phyloP scores from a whole-genome alignment of 371 early-diverging fungal genomes.

The Nosema muscidifuracis region DNA sequence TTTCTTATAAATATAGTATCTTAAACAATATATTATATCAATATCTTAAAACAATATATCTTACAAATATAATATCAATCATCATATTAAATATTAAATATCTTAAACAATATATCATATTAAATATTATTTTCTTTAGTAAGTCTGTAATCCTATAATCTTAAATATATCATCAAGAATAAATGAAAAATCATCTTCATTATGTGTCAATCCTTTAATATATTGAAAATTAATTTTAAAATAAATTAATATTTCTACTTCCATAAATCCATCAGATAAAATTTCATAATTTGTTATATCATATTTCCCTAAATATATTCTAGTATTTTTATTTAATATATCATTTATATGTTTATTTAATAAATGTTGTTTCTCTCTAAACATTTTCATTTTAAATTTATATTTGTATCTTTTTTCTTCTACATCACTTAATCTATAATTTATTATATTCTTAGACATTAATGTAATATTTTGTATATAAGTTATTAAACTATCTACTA shows the following conservation, averaged over 20 bases:
- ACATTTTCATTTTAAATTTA: neutral
- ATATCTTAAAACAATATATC: too few species aligned
- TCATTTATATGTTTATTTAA: neutral
- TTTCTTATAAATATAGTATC: too few species aligned
- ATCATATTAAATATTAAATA: too few species aligned
- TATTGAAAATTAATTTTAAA: slow-evolving; percentile 16
- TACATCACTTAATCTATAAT: slow-evolving; percentile 22
- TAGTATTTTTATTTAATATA: neutral
- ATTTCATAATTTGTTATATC: neutral
- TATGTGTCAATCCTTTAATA: slow-evolving; percentile 1
- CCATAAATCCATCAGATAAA: neutral
- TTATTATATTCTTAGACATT: slow-evolving; percentile 40
- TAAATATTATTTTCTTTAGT: neutral
- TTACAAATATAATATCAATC: too few species aligned
- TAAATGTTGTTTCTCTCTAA: neutral
- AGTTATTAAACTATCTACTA: slow-evolving; percentile 4
- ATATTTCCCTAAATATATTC: slow-evolving; percentile 5
- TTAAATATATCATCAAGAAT: neutral
- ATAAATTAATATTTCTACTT: neutral
- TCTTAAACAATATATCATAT: too few species aligned
- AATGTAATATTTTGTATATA: slow-evolving; percentile 42
- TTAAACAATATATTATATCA: too few species aligned
- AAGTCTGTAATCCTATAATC: neutral
- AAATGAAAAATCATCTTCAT: slow-evolving; percentile 8
- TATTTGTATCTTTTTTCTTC: neutral